Conservation (phyloP, 768 basidiomycete species). For the Phylloporus arenicola region DNA sequence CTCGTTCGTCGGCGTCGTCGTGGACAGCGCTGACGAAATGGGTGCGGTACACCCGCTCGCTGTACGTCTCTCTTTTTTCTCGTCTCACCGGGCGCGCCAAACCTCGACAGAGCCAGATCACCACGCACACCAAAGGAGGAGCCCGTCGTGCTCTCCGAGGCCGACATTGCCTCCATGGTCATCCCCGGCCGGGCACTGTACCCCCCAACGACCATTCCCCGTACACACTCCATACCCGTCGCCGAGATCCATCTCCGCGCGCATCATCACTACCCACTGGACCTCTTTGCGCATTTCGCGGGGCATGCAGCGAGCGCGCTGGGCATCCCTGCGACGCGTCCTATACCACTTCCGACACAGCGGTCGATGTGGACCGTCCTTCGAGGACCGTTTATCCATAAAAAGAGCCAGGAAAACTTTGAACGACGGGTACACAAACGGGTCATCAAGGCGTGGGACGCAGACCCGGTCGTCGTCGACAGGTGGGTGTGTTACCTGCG, state of each 20-base stretch:
- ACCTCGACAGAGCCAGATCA: constrained; percentile 2
- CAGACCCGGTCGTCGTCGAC: constrained; percentile 70
- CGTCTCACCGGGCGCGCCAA: neutral
- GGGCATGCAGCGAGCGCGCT: constrained; percentile 81
- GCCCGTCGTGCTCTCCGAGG: constrained; percentile 30
- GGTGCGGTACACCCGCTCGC: constrained; percentile 9
- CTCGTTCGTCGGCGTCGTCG: constrained; percentile 16
- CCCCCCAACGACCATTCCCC: constrained; percentile 51
- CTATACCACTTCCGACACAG: constrained; percentile 63
- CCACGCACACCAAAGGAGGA: constrained; percentile 1
- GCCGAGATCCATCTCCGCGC: constrained; percentile 82
- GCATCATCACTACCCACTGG: constrained; percentile 59
- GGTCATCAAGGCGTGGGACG: constrained; percentile 87
- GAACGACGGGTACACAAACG: constrained; percentile 79
- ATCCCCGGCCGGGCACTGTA: constrained; percentile 59
- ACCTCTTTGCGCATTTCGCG: constrained; percentile 80
- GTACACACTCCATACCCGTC: constrained; percentile 67
- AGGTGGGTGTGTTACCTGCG: constrained; percentile 77
- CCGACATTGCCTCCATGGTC: constrained; percentile 46
- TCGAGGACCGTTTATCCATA: constrained; percentile 83
- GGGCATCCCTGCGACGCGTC: constrained; percentile 68
- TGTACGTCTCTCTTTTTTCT: constrained; percentile 11
- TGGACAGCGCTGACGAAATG: constrained; percentile 19
- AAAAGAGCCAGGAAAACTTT: constrained; percentile 95
- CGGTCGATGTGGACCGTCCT: constrained; percentile 83